Evolutionary conservation across 2,329 filamentous ascomycete species (phyloP).

Genomic region (Alternaria arborescens): DNA sequence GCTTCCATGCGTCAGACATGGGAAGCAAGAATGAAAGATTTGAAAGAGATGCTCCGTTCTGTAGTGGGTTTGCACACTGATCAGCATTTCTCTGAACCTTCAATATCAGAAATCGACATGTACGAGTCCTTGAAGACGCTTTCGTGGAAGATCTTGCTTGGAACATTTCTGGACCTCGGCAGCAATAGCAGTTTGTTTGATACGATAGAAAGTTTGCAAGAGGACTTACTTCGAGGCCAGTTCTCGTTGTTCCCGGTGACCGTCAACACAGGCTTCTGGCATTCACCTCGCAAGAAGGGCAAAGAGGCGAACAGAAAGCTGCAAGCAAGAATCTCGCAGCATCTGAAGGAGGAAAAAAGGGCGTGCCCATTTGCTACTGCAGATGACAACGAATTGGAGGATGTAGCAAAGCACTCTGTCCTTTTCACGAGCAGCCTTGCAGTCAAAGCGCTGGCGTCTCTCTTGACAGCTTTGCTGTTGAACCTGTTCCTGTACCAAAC

Average conservation of each 20-base stretch:
- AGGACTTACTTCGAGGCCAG: conserved; percentile 2
- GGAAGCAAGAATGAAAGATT: background rate
- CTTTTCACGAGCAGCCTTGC: conserved; percentile 2
- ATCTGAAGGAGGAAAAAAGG: background rate
- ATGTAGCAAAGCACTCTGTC: conserved; percentile 1
- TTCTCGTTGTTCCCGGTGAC: conserved; percentile 1
- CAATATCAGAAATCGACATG: background rate
- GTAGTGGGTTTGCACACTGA: background rate
- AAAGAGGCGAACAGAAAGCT: conserved; percentile 3
- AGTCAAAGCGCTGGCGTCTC: conserved; percentile 2
- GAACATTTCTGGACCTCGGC: background rate
- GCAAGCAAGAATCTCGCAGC: background rate
- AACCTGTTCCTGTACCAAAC: background rate
- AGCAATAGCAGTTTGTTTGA: background rate
- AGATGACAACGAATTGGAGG: background rate
- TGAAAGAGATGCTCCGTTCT: background rate
- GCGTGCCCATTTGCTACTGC: background rate
- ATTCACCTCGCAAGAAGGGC: conserved; percentile 4
- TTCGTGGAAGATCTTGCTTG: conserved; percentile 5
- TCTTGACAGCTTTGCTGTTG: background rate
- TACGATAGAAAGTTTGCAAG: background rate
- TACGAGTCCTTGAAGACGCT: conserved; percentile 3
- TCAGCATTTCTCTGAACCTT: background rate
- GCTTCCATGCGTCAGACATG: background rate
- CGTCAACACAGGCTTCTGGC: conserved; percentile 1